Conservation (phyloP, 495 filamentous ascomycete genomes). For the Cercophora samala region DNA sequence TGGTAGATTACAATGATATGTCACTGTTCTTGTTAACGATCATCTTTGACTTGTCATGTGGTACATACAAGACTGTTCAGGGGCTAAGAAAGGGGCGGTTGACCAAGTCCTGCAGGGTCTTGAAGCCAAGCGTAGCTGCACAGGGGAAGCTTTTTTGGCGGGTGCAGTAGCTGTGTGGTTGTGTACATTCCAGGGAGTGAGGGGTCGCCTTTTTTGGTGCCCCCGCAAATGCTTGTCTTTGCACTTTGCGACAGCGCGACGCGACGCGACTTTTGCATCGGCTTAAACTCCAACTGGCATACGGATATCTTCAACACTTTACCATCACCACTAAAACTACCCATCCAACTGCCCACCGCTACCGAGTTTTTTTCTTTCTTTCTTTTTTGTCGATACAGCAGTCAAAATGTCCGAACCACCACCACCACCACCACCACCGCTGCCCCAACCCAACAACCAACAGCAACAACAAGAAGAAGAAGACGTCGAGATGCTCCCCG, state of each 20-base stretch:
- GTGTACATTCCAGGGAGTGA: too few relatives aligned
- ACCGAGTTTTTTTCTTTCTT: too few relatives aligned
- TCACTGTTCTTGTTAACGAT: background rate
- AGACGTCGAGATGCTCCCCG: slow-evolving; percentile 15
- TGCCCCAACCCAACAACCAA: slow-evolving; percentile 2
- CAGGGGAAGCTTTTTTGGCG: background rate
- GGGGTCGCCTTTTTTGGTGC: background rate
- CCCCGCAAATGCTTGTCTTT: background rate
- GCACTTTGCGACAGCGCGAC: background rate
- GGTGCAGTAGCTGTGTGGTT: too few relatives aligned
- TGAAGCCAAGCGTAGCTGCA: background rate
- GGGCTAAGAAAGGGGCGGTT: background rate
- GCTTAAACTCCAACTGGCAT: background rate
- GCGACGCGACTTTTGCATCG: background rate
- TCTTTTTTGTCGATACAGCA: too few relatives aligned
- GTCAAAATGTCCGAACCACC: background rate
- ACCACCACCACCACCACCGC: slow-evolving; percentile 5
- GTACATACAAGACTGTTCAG: background rate
- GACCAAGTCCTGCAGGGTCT: background rate
- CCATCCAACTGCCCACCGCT: too few relatives aligned
- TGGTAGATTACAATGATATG: background rate
- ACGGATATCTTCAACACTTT: background rate
- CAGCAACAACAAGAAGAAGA: slow-evolving; percentile 15
- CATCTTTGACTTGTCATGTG: background rate
- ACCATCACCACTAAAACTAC: background rate